A percentile compares a stretch with the other conserved stretches of the same genome.
Evolutionary conservation across 768 basidiomycete species (phyloP).

Genomic region (Boletus patriciae): DNA sequence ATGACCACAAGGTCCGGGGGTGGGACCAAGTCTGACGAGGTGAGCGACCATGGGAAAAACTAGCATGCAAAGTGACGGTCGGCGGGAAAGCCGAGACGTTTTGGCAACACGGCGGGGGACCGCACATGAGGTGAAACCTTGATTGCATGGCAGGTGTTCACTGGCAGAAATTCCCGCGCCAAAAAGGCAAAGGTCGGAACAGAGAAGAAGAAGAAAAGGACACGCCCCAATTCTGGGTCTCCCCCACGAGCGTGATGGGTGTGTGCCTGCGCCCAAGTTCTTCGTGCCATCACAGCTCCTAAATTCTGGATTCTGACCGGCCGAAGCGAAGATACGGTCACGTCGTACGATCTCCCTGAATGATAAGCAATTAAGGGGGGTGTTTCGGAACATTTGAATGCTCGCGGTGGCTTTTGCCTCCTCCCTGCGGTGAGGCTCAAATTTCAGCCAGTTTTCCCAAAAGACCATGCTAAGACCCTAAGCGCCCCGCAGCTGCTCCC

Average conservation of each 20-base stretch:
- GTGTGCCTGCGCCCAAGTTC: neutral
- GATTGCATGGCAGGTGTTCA: neutral
- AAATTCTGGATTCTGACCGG: neutral
- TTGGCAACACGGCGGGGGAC: neutral
- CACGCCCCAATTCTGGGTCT: neutral
- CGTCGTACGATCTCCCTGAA: neutral
- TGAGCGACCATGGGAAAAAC: neutral
- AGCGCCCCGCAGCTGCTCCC: no score
- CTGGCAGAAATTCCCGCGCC: neutral
- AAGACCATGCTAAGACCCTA: neutral
- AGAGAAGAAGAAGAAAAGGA: neutral
- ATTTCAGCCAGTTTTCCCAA: neutral
- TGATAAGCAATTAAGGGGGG: neutral
- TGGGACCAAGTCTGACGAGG: no score
- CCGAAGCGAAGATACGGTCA: neutral
- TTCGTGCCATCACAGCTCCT: neutral
- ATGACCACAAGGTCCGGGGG: slow-evolving; percentile 1
- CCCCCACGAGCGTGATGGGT: neutral
- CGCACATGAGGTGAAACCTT: neutral
- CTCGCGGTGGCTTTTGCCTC: slow-evolving; percentile 10
- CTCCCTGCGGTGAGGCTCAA: neutral
- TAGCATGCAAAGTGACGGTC: neutral
- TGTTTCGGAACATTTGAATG: slow-evolving; percentile 4
- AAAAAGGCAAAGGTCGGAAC: neutral
- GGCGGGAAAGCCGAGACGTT: neutral